Evolutionary conservation across 2,329 filamentous ascomycete species (phyloP).

Genomic region (Thermomyces lanuginosus): DNA sequence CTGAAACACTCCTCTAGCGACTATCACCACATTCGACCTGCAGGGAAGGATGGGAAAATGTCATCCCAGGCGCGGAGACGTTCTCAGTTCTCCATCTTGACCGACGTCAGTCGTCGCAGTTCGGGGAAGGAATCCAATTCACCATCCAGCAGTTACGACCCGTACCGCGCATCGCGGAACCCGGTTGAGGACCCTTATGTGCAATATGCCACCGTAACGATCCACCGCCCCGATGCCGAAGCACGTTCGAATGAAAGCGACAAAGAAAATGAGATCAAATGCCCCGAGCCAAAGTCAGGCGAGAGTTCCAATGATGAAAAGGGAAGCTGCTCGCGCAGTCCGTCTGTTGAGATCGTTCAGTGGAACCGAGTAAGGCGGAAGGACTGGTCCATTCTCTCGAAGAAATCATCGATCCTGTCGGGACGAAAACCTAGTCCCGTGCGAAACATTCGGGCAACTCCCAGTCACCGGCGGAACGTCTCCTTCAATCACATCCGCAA

Average conservation of each 20-base stretch:
- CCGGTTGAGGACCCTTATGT: conserved; percentile 34
- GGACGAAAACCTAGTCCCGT: conserved; percentile 22
- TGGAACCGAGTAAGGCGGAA: conserved; percentile 19
- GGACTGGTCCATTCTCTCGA: conserved; percentile 27
- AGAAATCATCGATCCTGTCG: conserved; percentile 33
- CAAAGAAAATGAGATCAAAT: background rate
- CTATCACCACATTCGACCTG: conserved; percentile 54
- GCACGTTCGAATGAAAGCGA: background rate
- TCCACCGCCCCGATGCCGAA: conserved; percentile 36
- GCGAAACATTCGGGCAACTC: conserved; percentile 29
- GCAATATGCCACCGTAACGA: conserved; percentile 49
- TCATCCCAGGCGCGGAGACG: conserved; percentile 25
- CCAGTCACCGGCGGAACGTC: conserved; percentile 44
- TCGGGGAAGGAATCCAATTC: conserved; percentile 33
- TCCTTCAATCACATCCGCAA: conserved; percentile 44
- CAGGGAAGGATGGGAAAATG: conserved; percentile 13
- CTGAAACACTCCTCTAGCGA: conserved; percentile 79
- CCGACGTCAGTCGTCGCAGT: conserved; percentile 34
- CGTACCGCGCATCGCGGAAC: conserved; percentile 55
- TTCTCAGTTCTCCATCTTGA: conserved; percentile 41
- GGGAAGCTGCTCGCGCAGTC: conserved; percentile 9
- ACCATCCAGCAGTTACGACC: conserved; percentile 58
- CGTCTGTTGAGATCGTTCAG: conserved; percentile 17
- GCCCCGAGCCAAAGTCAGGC: background rate
- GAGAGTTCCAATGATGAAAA: too few relatives aligned